A percentile compares a stretch with the other conserved stretches of the same genome.
Conservation (phyloP, 805 yeast genomes). For the Lipomyces yamanashiensis region DNA sequence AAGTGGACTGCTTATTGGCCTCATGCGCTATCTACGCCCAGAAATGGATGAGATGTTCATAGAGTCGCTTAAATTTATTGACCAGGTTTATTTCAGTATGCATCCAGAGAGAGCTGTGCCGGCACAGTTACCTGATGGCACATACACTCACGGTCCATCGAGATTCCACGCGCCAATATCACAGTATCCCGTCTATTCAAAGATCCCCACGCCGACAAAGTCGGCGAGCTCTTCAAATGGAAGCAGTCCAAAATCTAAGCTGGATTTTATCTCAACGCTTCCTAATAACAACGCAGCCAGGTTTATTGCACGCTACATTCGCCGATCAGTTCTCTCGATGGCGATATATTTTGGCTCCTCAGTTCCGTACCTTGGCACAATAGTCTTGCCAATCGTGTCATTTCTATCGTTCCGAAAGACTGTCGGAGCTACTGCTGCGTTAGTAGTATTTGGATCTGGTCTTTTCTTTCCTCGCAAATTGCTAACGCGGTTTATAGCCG, state of each 20-base stretch:
- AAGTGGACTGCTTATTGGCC: slow-evolving; percentile 49
- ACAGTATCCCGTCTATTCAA: slow-evolving; percentile 16
- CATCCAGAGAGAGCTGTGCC: slow-evolving; percentile 46
- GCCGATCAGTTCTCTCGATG: slow-evolving; percentile 43
- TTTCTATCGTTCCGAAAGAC: slow-evolving; percentile 52
- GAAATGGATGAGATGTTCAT: slow-evolving; percentile 52
- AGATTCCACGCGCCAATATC: slow-evolving; percentile 30
- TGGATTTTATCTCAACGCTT: background rate
- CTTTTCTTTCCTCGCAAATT: slow-evolving; percentile 48
- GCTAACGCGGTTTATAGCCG: slow-evolving; percentile 49
- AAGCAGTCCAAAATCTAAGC: background rate
- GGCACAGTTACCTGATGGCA: background rate
- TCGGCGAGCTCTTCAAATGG: no score
- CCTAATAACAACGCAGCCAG: slow-evolving; percentile 24
- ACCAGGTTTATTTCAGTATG: slow-evolving; percentile 46
- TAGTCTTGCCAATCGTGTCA: slow-evolving; percentile 51
- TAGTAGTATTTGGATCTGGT: slow-evolving; percentile 45
- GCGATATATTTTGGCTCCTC: slow-evolving; percentile 46
- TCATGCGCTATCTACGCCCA: slow-evolving; percentile 47
- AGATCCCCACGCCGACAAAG: background rate
- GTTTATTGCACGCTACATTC: slow-evolving; percentile 42
- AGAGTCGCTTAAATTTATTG: slow-evolving; percentile 49
- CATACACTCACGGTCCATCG: slow-evolving; percentile 3
- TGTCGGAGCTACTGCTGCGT: slow-evolving; percentile 55
- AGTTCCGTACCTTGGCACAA: slow-evolving; percentile 51